Base-by-base conservation (phyloP, 257 asterid genomes). In the Capsicum chinense region DNA sequence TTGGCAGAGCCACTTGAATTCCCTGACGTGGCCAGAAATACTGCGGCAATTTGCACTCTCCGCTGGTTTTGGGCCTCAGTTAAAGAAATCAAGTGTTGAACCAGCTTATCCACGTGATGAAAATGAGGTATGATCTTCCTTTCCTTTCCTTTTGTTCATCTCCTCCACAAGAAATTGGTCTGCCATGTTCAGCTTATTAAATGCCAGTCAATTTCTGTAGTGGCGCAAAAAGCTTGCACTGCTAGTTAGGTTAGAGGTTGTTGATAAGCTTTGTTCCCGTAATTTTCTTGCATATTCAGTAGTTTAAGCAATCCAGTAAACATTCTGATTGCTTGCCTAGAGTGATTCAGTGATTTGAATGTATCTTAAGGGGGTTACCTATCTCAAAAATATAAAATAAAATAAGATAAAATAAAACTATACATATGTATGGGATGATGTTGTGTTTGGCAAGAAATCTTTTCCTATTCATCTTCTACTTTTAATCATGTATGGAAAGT, bases 1-100 rank as follows among this genome's bases (percentile, higher is more conserved):
- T 89, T 95, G 99, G 99, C 90, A 91, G 89, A 87, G 85, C 39
- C 92, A 90, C 90, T 88, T 95, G 84, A 93, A 87, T 88, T 93
- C 97, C 21, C 84, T 92, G 88, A 95, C 98, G 42, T 95, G 99
- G 98, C 98, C 99, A 86, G 99, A 95, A 89, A 90, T 95, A 85
- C 86, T 95, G 84, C 88, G 99, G 85, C 99, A 95, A 80, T 91
- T 95, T 83, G 97, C 97, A 85, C 94, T 95, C 56, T 90, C 98
- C 85, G 98, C 97, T 56, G 97, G 98, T 79, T 92, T 94, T 84
- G 99, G 99, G 80, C 98, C 97, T 50, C 91, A 92, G 84, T 76
- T 95, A 90, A 93, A 90, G 90, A 93, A 90, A 83, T 81, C 79
- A 42, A 86, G 84, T 83, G 68, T 82, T 48, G 89, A 89, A 80